Base-by-base conservation (phyloP, 2,329 filamentous ascomycete species). In the Cytospora chrysosperma region DNA sequence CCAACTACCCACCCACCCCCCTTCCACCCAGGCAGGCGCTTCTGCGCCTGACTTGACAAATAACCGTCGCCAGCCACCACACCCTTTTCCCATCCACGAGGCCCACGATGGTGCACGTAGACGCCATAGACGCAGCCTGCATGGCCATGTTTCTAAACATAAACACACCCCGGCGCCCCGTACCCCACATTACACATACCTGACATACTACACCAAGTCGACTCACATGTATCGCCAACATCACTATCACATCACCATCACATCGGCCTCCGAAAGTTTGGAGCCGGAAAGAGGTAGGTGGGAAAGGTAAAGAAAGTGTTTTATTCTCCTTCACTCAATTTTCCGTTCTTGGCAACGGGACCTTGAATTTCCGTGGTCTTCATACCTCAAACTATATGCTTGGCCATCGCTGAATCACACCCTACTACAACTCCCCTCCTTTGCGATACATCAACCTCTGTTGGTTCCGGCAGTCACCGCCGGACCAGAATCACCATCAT, bases 101-200 rank as follows among this genome's bases (percentile, higher is more conserved):
- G 40, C 40, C 40, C 40, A 43, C 9, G 10, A 43, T 7, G 19
- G n/a, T 21, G 8, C 58, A 10, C 19, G 7, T 58, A 32, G 3
- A n/a, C 17, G 17, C 37, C 37, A n/a, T 28, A 19, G 13, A 15
- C 12, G 40, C 43, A 24, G 6, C 40, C 50, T 21, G 34, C 58
- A 43, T 26, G 26, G 47, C 50, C 19, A 24, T 53, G 50, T 53
- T 54, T 59, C 56, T 59, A 59, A 59, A 59, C 56, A 59, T 59
- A 59, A 52, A 51, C 47, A 52, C 28, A 52, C 47, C 12, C 32
- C 10, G 32, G n/a, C n/a, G n/a, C 13, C 8, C 32, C 32, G 7
- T 34, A 34, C 34, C 15, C n/a, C n/a, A 37, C 34, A 8, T 17
- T 17, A 17, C 34, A 2, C 17, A 17, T n/a, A n/a, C n/a, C n/a